Evolutionary conservation across 2,329 filamentous ascomycete genomes (phyloP).

Genomic region (Fonsecaea pedrosoi): DNA sequence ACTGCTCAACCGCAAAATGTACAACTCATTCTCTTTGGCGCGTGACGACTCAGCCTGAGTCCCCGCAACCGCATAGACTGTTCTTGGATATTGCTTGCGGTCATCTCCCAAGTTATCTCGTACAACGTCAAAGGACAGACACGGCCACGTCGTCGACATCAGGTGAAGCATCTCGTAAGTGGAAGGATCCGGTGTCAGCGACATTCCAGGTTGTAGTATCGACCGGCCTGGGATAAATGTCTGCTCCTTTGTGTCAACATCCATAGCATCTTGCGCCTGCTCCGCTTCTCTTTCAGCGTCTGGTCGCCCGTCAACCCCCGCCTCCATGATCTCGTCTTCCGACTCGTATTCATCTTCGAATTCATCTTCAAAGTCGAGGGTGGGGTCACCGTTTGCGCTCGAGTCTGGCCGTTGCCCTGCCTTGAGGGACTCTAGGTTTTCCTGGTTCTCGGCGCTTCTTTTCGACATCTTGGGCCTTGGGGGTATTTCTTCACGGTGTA

Average conservation of each 20-base stretch:
- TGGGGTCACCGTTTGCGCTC: slow-evolving; percentile 58
- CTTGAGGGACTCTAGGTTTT: slow-evolving; percentile 63
- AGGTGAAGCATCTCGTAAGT: slow-evolving; percentile 98
- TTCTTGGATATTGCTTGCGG: slow-evolving; percentile 91
- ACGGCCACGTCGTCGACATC: slow-evolving; percentile 93
- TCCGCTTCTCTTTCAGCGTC: slow-evolving; percentile 93
- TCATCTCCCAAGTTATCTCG: slow-evolving; percentile 85
- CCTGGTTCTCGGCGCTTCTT: slow-evolving; percentile 61
- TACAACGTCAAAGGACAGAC: slow-evolving; percentile 92
- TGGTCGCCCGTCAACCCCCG: slow-evolving; percentile 88
- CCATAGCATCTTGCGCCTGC: slow-evolving; percentile 85
- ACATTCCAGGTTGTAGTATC: slow-evolving; percentile 88
- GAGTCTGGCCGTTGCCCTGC: slow-evolving; percentile 65
- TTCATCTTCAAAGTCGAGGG: slow-evolving; percentile 68
- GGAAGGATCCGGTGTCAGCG: slow-evolving; percentile 86
- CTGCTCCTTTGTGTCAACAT: slow-evolving; percentile 77
- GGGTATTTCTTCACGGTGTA: not conserved
- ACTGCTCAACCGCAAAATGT: slow-evolving; percentile 96
- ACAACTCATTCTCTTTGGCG: slow-evolving; percentile 85
- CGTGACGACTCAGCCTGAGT: slow-evolving; percentile 83
- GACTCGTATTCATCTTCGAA: slow-evolving; percentile 97
- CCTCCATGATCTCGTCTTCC: slow-evolving; percentile 90
- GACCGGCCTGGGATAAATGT: slow-evolving; percentile 96
- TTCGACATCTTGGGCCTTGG: slow-evolving; percentile 61
- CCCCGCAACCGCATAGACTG: slow-evolving; percentile 91